Evolutionary conservation across 129 eudicot species (phyloP).

Genomic region (Flaveria bidentis): DNA sequence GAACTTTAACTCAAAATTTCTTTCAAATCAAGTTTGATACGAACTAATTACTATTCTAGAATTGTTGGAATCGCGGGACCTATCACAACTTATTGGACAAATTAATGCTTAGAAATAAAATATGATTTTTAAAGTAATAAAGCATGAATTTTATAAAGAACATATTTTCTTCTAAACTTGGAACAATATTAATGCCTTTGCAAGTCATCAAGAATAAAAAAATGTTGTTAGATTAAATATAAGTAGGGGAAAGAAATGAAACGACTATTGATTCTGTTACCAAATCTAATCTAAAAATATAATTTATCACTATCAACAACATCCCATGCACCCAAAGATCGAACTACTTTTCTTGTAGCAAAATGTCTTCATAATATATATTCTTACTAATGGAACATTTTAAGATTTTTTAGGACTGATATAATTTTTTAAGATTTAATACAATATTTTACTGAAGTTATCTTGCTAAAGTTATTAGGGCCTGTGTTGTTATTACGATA

Average conservation of each 20-base stretch:
- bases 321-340: constrained; percentile 24
- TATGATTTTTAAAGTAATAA: background rate
- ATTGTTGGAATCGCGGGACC: too few relatives aligned
- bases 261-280: constrained; percentile 1
- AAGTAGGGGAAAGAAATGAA: background rate
- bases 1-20: too few relatives aligned
- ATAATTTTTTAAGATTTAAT: too few relatives aligned
- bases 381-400: too few relatives aligned
- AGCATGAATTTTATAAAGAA: background rate
- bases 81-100: background rate
- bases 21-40: too few relatives aligned
- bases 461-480: too few relatives aligned
- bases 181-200: background rate
- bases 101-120: background rate
- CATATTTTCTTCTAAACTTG: too few relatives aligned
- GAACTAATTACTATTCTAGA: too few relatives aligned
- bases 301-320: constrained; percentile 24
- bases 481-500: too few relatives aligned
- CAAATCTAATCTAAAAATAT: constrained; percentile 25
- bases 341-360: constrained; percentile 22
- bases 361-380: background rate
- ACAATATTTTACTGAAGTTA: too few relatives aligned
- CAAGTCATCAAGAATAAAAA: background rate
- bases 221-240: background rate
- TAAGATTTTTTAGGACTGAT: too few relatives aligned